Conservation (phyloP, 73 alveolate species). For the Paramecium bursaria region DNA sequence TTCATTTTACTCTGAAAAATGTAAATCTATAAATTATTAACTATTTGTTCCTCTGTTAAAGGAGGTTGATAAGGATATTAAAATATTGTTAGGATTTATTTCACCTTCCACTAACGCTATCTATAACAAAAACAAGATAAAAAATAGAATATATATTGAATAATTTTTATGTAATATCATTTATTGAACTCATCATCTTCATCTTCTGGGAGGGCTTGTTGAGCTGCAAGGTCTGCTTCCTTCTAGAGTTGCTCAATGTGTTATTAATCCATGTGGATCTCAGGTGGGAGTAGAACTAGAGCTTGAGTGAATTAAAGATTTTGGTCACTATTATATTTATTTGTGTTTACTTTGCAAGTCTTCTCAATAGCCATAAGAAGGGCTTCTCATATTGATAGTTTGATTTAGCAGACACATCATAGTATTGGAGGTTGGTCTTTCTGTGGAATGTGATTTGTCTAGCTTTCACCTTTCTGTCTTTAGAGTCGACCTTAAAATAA, state of each 20-base stretch:
- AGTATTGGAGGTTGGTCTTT: conserved; percentile 98
- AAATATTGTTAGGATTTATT: too few species aligned
- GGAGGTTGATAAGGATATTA: too few species aligned
- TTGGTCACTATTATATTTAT: conserved; percentile 77
- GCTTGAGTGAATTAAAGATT: conserved; percentile 85
- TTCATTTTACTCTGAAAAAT: too few species aligned
- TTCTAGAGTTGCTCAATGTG: conserved; percentile 77
- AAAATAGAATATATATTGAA: too few species aligned
- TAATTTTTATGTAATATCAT: too few species aligned
- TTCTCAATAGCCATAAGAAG: conserved; percentile 98
- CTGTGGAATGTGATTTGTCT: conserved; percentile 98
- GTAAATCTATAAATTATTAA: too few species aligned
- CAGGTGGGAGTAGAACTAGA: conserved; percentile 86
- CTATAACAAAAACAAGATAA: too few species aligned
- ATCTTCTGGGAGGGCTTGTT: conserved; percentile 84
- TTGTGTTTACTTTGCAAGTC: conserved; percentile 79
- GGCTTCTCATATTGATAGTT: conserved; percentile 99
- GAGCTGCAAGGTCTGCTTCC: conserved; percentile 74
- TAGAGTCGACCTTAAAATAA: conserved; percentile 90
- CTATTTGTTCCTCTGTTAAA: too few species aligned
- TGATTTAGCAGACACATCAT: conserved; percentile 99
- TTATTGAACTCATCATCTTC: conserved; percentile 87
- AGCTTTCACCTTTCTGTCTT: conserved; percentile 98
- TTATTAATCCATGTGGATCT: conserved; percentile 79
- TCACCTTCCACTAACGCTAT: too few species aligned